Evolutionary conservation across 768 basidiomycete genomes (phyloP), one percentile per base, ranked within the genome.

Genomic region (Piloderma croceum): DNA sequence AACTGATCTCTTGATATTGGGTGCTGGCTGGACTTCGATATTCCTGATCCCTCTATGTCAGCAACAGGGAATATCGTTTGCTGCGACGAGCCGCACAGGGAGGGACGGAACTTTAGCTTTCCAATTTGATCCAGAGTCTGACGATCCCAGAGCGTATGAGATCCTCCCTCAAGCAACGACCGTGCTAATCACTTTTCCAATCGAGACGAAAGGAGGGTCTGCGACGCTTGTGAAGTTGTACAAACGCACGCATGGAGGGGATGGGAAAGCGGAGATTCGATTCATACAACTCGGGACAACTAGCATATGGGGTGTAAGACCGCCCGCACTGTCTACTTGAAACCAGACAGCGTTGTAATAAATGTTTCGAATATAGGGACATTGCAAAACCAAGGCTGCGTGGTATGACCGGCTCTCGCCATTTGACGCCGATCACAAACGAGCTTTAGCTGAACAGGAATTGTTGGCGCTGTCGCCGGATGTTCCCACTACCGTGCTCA

Each of bases 281-380:
- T 84, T 76, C 52, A 70, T 83, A 20, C 78, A 78, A 53, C 65
- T 83, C 5, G 82, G 82, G 1, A 67, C 73, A 6, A 74, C 77
- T 3, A 69, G 76, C 6, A 77, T 81, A 18, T 84, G 76, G 75
- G 73, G 74, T 52, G 79, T 78, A 48, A 55, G 76, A 21, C 22
- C 10, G n/a, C n/a, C n/a, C n/a, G n/a, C n/a, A n/a, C n/a, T n/a
- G n/a, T n/a, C n/a, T n/a, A n/a, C n/a, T n/a, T n/a, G n/a, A n/a
- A n/a, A n/a, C n/a, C n/a, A n/a, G n/a, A n/a, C n/a, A n/a, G n/a
- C n/a, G n/a, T n/a, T n/a, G n/a, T n/a, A n/a, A n/a, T n/a, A n/a
- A n/a, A n/a, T n/a, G n/a, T n/a, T n/a, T n/a, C n/a, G n/a, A n/a
- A n/a, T n/a, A n/a, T n/a, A n/a, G n/a, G n/a, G n/a, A n/a, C n/a